A percentile compares a stretch with the other conserved stretches of the same genome.
Evolutionary conservation across 192 early-diverging fungal species (phyloP).

Genomic region (Mortierella antarctica): DNA sequence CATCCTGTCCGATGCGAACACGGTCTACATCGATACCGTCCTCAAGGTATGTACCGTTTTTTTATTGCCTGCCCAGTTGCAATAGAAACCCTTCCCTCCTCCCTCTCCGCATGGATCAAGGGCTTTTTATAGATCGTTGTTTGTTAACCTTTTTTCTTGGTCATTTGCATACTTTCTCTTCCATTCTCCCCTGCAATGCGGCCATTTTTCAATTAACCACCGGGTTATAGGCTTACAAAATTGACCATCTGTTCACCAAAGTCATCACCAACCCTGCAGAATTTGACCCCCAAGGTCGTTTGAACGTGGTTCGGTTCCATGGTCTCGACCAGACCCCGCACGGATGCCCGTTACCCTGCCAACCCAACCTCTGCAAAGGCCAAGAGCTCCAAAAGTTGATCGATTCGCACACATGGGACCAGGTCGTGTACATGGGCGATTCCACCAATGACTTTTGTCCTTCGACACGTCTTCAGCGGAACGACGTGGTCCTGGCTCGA

Average conservation of each 20-base stretch:
- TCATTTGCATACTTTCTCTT: too few relatives aligned
- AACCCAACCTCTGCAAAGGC: conserved; percentile 75
- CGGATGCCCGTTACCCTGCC: conserved; percentile 61
- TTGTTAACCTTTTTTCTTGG: conserved; percentile 37
- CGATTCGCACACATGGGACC: conserved; percentile 25
- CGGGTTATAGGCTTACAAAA: conserved; percentile 64
- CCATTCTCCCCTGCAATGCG: conserved; percentile 61
- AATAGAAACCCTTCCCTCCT: too few relatives aligned
- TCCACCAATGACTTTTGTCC: conserved; percentile 65
- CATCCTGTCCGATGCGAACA: conserved; percentile 74
- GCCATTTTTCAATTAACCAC: conserved; percentile 55
- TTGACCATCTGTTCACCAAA: conserved; percentile 55
- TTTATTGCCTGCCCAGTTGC: neutral
- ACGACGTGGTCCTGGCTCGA: conserved; percentile 31
- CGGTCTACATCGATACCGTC: conserved; percentile 68
- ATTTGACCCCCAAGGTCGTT: conserved; percentile 52
- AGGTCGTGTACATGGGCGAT: conserved; percentile 66
- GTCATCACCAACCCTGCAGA: conserved; percentile 71
- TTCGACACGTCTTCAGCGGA: conserved; percentile 42
- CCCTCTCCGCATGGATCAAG: neutral
- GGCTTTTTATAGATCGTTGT: neutral
- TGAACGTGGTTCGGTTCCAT: conserved; percentile 58
- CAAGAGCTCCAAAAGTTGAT: conserved; percentile 35
- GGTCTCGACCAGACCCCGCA: conserved; percentile 51
- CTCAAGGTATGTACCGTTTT: conserved; percentile 56